Base-by-base conservation (phyloP, 2,329 filamentous ascomycete species). In the Sporothrix pallida region DNA sequence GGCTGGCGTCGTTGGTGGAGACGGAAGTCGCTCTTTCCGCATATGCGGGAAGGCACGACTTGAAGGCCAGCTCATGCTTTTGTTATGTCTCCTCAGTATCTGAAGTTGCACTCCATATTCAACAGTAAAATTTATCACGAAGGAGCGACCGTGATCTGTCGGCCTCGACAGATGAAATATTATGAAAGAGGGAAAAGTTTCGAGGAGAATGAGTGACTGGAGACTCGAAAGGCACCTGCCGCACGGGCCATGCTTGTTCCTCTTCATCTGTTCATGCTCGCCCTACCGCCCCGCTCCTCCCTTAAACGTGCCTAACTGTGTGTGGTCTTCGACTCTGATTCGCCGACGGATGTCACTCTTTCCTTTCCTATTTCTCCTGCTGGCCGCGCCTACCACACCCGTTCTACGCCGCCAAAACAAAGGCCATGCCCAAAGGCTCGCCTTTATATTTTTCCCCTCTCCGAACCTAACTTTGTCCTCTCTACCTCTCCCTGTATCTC, bases 381-480 rank as follows among this genome's bases (percentile, higher is more conserved):
- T 71, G 69, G 31, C 52, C 62, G 42, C 26, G 62, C 62, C 62
- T 46, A 8, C 42, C 44, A 65, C 42, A 54, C 56, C 62, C 65
- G 13, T 58, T 65, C 65, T 65, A 26, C 48, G 63, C 63, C 44
- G 44, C 63, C 63, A 31, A 17, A 50, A 42, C 46, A 52, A 69
- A 48, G 15, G 23, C 58, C 15, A 50, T 46, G 46, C 67, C 48
- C 23, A 69, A 69, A 42, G 48, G 17, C 46, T 70, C 70, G 73
- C 71, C 74, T 73, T 74, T 75, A 74, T 69, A 75, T 76, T 77
- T 74, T 77, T 76, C 75, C 75, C 72, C 70, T 65, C 56, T 56
- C 73, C 73, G 73, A 72, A 31, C 46, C 37, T 26, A 9, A 42
- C 58, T 23, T 50, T 31, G 42, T 37, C 15, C 63, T 68, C 26